Conservation (phyloP, 345 rosid genomes). For the Euphorbia peplus region DNA sequence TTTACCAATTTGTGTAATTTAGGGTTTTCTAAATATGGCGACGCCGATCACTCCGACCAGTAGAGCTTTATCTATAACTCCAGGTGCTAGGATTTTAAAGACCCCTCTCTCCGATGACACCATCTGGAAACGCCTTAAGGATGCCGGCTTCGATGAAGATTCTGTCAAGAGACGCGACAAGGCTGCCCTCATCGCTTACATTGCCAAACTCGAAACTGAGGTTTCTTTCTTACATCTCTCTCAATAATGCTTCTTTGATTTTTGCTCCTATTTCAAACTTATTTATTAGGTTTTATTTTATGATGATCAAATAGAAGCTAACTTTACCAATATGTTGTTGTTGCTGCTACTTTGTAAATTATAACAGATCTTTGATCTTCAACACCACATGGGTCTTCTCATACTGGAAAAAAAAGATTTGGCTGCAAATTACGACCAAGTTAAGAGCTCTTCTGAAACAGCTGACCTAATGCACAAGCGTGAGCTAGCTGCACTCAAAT, state of each 20-base stretch:
- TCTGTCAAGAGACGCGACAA: slow-evolving; percentile 73
- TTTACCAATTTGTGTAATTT: background rate
- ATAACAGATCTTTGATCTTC: slow-evolving; percentile 58
- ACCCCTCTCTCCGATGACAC: slow-evolving; percentile 50
- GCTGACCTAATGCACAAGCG: slow-evolving; percentile 55
- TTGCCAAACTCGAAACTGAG: slow-evolving; percentile 92
- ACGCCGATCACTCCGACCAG: slow-evolving; percentile 50
- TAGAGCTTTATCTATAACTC: slow-evolving; percentile 40
- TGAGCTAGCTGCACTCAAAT: slow-evolving; percentile 57
- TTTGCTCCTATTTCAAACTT: too few relatives aligned
- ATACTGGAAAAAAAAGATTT: slow-evolving; percentile 72
- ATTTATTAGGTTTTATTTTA: background rate
- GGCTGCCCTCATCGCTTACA: slow-evolving; percentile 77
- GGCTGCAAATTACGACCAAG: slow-evolving; percentile 52
- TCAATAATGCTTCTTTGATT: too few relatives aligned
- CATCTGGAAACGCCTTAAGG: slow-evolving; percentile 75
- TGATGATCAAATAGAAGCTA: background rate
- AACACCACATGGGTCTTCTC: slow-evolving; percentile 94
- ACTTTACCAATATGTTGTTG: background rate
- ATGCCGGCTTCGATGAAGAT: slow-evolving; percentile 82
- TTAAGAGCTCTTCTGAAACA: slow-evolving; percentile 65
- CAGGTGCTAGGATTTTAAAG: slow-evolving; percentile 70
- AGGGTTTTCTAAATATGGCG: slow-evolving; percentile 43
- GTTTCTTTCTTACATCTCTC: slow-evolving; percentile 26
- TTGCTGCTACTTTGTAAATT: background rate